Evolutionary conservation across 139 green algal species (phyloP).

Genomic region (Picochlorum sp.): DNA sequence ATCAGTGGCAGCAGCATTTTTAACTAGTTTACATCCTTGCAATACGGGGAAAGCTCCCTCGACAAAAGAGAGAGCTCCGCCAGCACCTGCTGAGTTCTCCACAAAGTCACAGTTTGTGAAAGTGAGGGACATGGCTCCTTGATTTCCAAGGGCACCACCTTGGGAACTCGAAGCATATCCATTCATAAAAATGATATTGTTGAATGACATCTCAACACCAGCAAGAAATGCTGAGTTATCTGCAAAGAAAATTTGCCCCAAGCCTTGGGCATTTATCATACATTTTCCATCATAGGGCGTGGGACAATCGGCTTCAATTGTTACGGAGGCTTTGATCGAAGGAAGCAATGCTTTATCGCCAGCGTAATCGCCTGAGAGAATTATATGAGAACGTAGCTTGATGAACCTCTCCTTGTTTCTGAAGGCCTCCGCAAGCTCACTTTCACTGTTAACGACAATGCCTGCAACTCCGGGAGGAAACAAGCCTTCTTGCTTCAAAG

Average conservation of each 20-base stretch:
- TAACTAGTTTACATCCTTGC: neutral
- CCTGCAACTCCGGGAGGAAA: neutral
- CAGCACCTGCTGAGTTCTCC: slow-evolving; percentile 10
- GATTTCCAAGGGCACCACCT: slow-evolving; percentile 25
- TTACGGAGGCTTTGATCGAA: slow-evolving; percentile 16
- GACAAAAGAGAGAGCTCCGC: slow-evolving; percentile 17
- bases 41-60: slow-evolving; percentile 24
- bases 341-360: slow-evolving; percentile 21
- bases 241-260: slow-evolving; percentile 18
- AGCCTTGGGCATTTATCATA: slow-evolving; percentile 15
- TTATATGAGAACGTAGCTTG: slow-evolving; percentile 15
- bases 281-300: slow-evolving; percentile 21
- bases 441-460: slow-evolving; percentile 14
- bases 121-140: slow-evolving; percentile 16
- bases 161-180: neutral
- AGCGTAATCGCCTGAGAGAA: slow-evolving; percentile 6
- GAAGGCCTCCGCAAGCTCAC: slow-evolving; percentile 16
- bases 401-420: slow-evolving; percentile 20
- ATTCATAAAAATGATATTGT: slow-evolving; percentile 23
- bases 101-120: slow-evolving; percentile 34
- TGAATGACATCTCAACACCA: slow-evolving; percentile 16
- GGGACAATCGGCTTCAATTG: slow-evolving; percentile 21
- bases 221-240: slow-evolving; percentile 24
- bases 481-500: neutral
- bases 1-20: slow-evolving; percentile 13